Evolutionary conservation across 2,329 filamentous ascomycete genomes (phyloP), one percentile per base, ranked within the genome.

Genomic region (Oidium heveae): DNA sequence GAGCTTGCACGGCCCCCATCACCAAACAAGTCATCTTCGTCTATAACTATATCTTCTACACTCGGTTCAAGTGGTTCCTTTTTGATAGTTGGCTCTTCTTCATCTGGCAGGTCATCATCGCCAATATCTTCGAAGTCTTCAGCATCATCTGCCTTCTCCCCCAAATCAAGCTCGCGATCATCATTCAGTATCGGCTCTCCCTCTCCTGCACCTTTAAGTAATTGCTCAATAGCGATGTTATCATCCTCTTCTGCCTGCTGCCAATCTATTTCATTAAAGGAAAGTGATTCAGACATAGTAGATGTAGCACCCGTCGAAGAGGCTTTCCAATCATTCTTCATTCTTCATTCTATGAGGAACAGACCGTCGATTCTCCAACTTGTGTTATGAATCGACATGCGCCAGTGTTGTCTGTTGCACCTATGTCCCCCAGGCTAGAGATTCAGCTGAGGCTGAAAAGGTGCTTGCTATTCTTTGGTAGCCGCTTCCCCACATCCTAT

Each of bases 111-210:
- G 58, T 95, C 88, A 64, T 93, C 87, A 65, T 96, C 89, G 59
- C 83, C 83, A 58, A 96, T 88, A 63, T 94, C 86, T 64, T 85
- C 86, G 62, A 75, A 98, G 64, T 98, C 91, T 58, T 91, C 70
- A 43, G 91, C 91, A 68, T 96, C 85, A 57, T 87, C 87, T 55
- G 87, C 89, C 68, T 98, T 98, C 66, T 86, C 83, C 7, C 73
- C 72, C 59, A 79, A 72, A 59, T 80, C 79, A 58, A 81, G 75
- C 24, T 72, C 65, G 54, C 68, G 68, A 53, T 69, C 65, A 41
- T 62, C 63, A 20, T 62, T 59, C 8, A 61, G 58, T 33, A 64
- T 55, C 67, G 55, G 69, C 66, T 57, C 10, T 74, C 64, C 9
- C 44, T 54, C 46, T 24, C 43, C 47, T 33, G 41, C 53, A 18